These are phyloP conservation scores for Trichoderma gracile DNA, from an alignment of 2,329 filamentous ascomycete species.

Conservation along the genomic window DNA sequence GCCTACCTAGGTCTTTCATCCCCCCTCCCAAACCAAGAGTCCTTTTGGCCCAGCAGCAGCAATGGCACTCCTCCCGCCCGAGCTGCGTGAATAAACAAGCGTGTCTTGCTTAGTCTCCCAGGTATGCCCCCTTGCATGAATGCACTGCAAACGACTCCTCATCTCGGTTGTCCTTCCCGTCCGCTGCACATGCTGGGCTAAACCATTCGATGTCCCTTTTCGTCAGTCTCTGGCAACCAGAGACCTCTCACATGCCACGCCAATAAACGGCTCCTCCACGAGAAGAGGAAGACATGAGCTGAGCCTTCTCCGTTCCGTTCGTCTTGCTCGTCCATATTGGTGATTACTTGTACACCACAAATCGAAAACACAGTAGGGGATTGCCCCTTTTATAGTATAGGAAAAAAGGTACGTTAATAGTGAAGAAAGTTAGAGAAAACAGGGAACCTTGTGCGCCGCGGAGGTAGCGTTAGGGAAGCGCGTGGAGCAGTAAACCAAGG, in stretches of 20 bases:
- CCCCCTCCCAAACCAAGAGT: background rate
- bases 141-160: background rate
- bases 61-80: background rate
- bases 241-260: background rate
- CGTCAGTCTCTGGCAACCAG: background rate
- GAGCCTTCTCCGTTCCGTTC: background rate
- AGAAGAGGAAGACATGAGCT: background rate
- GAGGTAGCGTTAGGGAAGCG: constrained; percentile 23
- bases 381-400: constrained; percentile 26
- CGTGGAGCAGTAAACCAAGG: constrained; percentile 3
- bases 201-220: constrained; percentile 9
- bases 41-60: constrained; percentile 6
- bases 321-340: constrained; percentile 4
- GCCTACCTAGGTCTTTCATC: constrained; percentile 1
- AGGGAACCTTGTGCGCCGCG: constrained; percentile 21
- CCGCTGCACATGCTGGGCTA: background rate
- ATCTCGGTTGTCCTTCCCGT: constrained; percentile 13
- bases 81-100: constrained; percentile 16
- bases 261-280: constrained; percentile 9
- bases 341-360: constrained; percentile 25
- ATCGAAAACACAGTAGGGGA: constrained; percentile 7
- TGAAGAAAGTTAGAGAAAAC: constrained; percentile 26
- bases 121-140: background rate
- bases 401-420: constrained; percentile 20
- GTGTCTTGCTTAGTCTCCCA: background rate